Conservation (phyloP, 192 early-diverging fungal species). For the Coemansia sp. region DNA sequence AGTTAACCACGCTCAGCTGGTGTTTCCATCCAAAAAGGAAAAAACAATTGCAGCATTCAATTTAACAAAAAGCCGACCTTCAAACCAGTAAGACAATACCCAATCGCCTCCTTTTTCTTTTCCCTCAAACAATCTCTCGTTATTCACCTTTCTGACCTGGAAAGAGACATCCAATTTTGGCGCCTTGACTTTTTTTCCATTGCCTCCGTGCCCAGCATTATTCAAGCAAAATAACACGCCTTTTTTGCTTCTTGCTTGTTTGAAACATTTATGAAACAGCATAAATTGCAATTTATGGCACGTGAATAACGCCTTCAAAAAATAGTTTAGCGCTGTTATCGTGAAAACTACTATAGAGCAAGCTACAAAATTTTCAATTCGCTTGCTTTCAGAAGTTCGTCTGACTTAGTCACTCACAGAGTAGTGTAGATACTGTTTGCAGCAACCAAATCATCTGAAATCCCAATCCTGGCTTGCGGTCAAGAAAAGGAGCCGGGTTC, state of each 20-base stretch:
- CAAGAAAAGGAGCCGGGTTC: not conserved
- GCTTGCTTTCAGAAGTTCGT: not conserved
- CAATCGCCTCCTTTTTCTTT: not conserved
- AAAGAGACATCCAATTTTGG: not conserved
- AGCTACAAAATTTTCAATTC: not conserved
- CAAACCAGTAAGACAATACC: not conserved
- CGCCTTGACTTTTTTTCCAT: not conserved
- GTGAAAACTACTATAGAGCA: not conserved
- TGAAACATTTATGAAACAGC: not conserved
- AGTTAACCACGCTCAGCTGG: not conserved
- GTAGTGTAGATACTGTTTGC: not conserved
- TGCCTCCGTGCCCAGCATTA: not conserved
- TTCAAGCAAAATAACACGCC: not conserved
- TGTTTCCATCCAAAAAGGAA: not conserved
- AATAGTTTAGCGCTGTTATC: not conserved
- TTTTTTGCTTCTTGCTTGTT: not conserved
- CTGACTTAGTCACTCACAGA: not conserved
- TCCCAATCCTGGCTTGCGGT: constrained; percentile 3
- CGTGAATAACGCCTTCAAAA: constrained; percentile 20
- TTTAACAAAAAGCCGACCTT: constrained; percentile 1
- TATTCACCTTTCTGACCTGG: not conserved
- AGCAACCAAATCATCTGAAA: not conserved
- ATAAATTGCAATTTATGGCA: constrained; percentile 15
- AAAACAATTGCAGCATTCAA: not conserved
- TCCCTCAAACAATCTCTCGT: not conserved